Evolutionary conservation across 768 basidiomycete species (phyloP), one percentile per base, ranked within the genome.

Genomic region (Leucosporidium creatinivorum): DNA sequence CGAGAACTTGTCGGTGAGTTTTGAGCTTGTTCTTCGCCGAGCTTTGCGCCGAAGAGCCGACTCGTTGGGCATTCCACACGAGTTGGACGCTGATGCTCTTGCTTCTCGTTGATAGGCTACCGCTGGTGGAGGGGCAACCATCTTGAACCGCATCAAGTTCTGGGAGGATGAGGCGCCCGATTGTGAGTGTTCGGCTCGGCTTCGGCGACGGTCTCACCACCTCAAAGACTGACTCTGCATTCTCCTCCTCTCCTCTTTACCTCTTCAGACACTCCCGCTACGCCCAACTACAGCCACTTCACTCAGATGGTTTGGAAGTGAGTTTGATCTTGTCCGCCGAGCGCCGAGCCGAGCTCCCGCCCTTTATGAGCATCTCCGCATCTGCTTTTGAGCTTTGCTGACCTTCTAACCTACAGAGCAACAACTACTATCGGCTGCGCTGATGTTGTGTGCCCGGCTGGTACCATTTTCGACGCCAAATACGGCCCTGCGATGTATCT

Each of bases 1-100:
- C 75, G 86, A 89, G 78, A 89, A 90, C 73, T 77, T 89, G 68
- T 86, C 87, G 63, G 87, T 87, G 62, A 87, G 87, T 13, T 85
- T 86, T n/a, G 86, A 85, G 33, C 33, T 33, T 33, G 4, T 33
- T 33, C 33, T 5, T 33, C 33, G 33, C 33, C 33, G 33, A 33
- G 33, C 5, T 33, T 21, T 72, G 75, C 23, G 23, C 50, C 7
- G 21, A 28, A 74, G 71, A 33, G 87, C 82, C 75, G 78, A 74
- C 25, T 25, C 12, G 26, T n/a, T n/a, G n/a, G n/a, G n/a, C n/a
- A n/a, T n/a, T n/a, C n/a, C n/a, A n/a, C n/a, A n/a, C n/a, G n/a
- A n/a, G n/a, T n/a, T 25, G 25, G 21, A 54, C 47, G 49, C 23
- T 31, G 33, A 28, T 3, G 4, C 36, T 17, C 48, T 54, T 10